phyloP scores from a whole-genome alignment of 805 yeast genomes.

The Pichia gijzeniarum region DNA sequence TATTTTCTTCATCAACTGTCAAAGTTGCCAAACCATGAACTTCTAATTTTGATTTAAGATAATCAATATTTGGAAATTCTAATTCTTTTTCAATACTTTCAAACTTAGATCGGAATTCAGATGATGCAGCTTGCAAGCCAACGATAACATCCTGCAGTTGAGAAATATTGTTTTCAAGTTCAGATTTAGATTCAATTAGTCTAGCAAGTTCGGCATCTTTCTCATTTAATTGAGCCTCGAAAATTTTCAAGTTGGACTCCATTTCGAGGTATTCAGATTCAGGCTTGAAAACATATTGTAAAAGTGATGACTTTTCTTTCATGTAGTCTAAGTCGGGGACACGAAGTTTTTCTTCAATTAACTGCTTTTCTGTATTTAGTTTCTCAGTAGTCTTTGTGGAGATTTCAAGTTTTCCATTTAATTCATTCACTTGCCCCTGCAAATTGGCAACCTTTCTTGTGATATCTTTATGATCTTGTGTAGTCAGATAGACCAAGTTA shows the following conservation, averaged over 20 bases:
- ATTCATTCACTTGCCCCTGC: background rate
- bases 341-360: slow-evolving; percentile 7
- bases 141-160: slow-evolving; percentile 5
- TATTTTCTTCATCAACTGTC: slow-evolving; percentile 23
- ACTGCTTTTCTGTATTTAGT: slow-evolving; percentile 2
- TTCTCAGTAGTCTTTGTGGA: background rate
- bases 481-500: background rate
- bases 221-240: slow-evolving; percentile 3
- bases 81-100: slow-evolving; percentile 8
- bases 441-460: background rate
- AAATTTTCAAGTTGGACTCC: background rate
- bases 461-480: background rate
- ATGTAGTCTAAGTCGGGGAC: slow-evolving; percentile 22
- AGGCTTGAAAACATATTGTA: slow-evolving; percentile 19
- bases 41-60: slow-evolving; percentile 5
- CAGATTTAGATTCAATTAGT: background rate
- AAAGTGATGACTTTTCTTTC: slow-evolving; percentile 13
- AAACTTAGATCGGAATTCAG: slow-evolving; percentile 7
- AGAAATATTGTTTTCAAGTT: slow-evolving; percentile 1
- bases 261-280: slow-evolving; percentile 12
- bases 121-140: background rate
- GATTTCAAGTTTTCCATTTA: background rate
- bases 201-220: slow-evolving; percentile 1
- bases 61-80: slow-evolving; percentile 14
- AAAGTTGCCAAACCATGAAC: slow-evolving; percentile 9